These are phyloP conservation scores for Plenodomus tracheiphilus DNA, from an alignment of 2,329 filamentous ascomycete genomes.

Conservation along the genomic window DNA sequence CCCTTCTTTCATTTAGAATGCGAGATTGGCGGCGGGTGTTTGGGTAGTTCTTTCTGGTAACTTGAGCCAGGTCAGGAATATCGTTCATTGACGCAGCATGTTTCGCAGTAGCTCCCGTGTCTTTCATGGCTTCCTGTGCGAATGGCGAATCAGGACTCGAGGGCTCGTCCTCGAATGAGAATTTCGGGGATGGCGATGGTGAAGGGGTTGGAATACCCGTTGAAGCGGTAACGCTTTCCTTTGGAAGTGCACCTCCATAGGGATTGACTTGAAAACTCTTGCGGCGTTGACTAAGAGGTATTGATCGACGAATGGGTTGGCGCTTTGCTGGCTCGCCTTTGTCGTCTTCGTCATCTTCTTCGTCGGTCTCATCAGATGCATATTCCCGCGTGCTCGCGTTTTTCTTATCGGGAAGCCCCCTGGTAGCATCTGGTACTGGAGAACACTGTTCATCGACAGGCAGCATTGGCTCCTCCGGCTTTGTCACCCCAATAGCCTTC, in stretches of 20 bases:
- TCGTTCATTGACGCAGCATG: neutral
- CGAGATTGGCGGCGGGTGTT: neutral
- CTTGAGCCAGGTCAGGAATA: neutral
- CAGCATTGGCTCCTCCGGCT: too few relatives aligned
- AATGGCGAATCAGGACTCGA: neutral
- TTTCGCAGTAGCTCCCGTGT: too few relatives aligned
- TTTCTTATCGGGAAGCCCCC: too few relatives aligned
- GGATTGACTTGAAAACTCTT: neutral
- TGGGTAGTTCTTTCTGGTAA: neutral
- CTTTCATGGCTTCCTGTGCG: neutral
- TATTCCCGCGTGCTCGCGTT: too few relatives aligned
- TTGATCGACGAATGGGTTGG: neutral
- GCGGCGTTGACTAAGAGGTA: neutral
- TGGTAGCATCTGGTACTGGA: too few relatives aligned
- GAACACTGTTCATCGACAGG: too few relatives aligned
- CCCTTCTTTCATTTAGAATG: neutral
- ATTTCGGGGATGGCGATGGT: neutral
- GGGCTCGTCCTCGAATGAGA: neutral
- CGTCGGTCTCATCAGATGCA: too few relatives aligned
- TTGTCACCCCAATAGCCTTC: too few relatives aligned
- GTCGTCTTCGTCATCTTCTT: too few relatives aligned
- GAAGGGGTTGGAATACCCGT: neutral
- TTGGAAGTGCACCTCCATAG: neutral
- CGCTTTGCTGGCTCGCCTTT: too few relatives aligned
- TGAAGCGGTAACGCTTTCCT: neutral